Base-by-base conservation (phyloP, 768 basidiomycete genomes). In the Cystofilobasidium capitatum region DNA sequence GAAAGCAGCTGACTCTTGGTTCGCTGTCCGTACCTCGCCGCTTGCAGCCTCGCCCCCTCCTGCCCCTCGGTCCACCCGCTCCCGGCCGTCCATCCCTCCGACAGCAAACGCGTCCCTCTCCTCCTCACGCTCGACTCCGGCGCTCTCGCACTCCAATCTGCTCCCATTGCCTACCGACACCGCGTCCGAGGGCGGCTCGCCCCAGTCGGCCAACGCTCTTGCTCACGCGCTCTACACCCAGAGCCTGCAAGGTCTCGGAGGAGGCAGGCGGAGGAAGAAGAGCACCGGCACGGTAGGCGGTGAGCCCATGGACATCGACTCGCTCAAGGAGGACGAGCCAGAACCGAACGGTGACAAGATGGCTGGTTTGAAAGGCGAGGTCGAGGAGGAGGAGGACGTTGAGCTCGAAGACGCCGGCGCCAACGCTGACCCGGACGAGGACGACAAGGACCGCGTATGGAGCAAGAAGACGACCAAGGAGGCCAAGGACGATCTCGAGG, bases 151-250 rank as follows among this genome's bases (percentile, higher is more conserved):
- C 9, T 29, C 49, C n/a, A 51, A 51, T 29, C 49, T 47, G 12
- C 45, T 47, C 20, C 45, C 49, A n/a, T 16, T 51, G n/a, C 49
- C 49, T 5, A 6, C 26, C 6, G n/a, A 10, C 49, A 29, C 49
- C 13, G 8, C 6, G 49, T 3, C 9, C 49, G 29, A 24, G 1
- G 57, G 29, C 44, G 22, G n/a, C 8, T 60, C 65, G 8, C 57
- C 62, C 6, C 60, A 47, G n/a, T 59, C 55, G 6, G 68, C 68
- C 44, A 69, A 69, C 39, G 68, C 68, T 13, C 63, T 69, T 47
- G 68, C 68, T 20, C 68, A 69, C 39, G 57, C 57, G 24, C 58
- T 47, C 33, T 69, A 69, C 45, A 69, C 68, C 26, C 57, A 64
- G 49, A 58, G 55, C 17, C 63, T 69, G 17, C 26, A 55, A 16